phyloP scores from a whole-genome alignment of 768 basidiomycete species.

The Phylloporus scabripes region DNA sequence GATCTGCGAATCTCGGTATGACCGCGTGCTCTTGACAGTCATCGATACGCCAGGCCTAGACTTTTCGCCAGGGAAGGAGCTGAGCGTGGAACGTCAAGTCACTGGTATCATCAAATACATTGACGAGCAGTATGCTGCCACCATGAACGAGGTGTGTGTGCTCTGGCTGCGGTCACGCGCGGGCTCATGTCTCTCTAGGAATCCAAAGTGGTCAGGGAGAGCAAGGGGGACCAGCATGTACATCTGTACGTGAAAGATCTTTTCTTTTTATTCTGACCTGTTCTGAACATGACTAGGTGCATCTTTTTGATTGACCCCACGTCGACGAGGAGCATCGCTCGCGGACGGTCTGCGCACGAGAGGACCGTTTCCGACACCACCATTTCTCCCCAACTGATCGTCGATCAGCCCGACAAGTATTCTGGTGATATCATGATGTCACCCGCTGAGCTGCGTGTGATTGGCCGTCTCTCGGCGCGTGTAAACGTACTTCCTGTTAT shows the following conservation, averaged over 20 bases:
- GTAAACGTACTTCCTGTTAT: constrained; percentile 80
- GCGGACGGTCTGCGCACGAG: constrained; percentile 31
- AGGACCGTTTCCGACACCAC: constrained; percentile 65
- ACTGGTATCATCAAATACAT: constrained; percentile 69
- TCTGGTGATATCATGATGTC: constrained; percentile 58
- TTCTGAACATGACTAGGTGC: constrained; percentile 45
- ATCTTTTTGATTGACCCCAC: constrained; percentile 86
- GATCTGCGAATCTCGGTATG: constrained; percentile 78
- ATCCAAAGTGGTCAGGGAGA: constrained; percentile 82
- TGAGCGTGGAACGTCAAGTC: constrained; percentile 77
- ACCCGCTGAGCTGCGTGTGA: constrained; percentile 72
- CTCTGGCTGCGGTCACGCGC: not conserved
- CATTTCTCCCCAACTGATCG: constrained; percentile 45
- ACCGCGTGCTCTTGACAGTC: constrained; percentile 71
- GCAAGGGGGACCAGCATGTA: constrained; percentile 85
- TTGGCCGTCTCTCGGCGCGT: constrained; percentile 66
- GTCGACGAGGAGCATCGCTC: constrained; percentile 48
- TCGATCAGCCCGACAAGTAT: constrained; percentile 44
- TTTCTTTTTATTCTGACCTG: not conserved
- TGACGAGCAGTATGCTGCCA: constrained; percentile 77
- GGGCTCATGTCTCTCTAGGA: constrained; percentile 44
- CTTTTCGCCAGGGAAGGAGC: constrained; percentile 64
- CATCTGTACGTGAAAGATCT: constrained; percentile 57
- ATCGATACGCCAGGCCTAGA: constrained; percentile 86
- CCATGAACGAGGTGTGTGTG: constrained; percentile 68